Base-by-base conservation (phyloP, 352 stramenopile species). In the Aphanomyces stellatus region DNA sequence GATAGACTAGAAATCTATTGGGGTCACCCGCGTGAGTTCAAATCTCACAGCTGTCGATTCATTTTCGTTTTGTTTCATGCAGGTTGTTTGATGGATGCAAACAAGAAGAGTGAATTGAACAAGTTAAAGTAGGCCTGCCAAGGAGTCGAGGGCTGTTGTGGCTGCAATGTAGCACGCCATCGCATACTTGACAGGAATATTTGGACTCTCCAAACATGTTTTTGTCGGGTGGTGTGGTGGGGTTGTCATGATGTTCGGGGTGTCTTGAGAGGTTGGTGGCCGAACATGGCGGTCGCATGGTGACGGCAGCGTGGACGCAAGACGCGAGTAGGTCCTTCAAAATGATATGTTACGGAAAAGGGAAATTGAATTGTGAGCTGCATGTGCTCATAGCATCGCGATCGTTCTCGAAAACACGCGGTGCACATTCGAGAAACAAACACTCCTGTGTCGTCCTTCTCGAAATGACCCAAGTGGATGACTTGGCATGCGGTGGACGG, bases 1-100 rank as follows among this genome's bases (percentile, higher is more conserved):
- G 56, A 51, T 64, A 34, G 56, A 64, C 56, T 64, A 35, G 56
- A 64, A 64, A 64, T 64, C 56, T 34, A 64, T 51, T 64, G 56
- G 56, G 56, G 56, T 53, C 27, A 64, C 56, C 56, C 56, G 37
- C 56, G 56, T 64, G 56, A 64, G 56, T 64, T 64, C 56, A 64
- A 64, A 64, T 34, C 56, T 64, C 56, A 64, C 56, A 64, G 56
- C 56, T 51, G 56, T 64, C 56, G 56, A 22, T 60, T 24, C 17
- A 60, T 41, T 60, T 60, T 51, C 19, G 5, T 51, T n/a, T 8
- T 43, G 37, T 43, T 8, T 43, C 17, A 17, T 43, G 8, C 17
- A 17, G 37, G 37, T 17, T 17, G 37, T 43, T 8, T 17, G 8
- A 17, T n/a, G n/a, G n/a, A n/a, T 17, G 37, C 8, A 43, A 43